Evolutionary conservation across 345 rosid species (phyloP).

Genomic region (Viola odorata): DNA sequence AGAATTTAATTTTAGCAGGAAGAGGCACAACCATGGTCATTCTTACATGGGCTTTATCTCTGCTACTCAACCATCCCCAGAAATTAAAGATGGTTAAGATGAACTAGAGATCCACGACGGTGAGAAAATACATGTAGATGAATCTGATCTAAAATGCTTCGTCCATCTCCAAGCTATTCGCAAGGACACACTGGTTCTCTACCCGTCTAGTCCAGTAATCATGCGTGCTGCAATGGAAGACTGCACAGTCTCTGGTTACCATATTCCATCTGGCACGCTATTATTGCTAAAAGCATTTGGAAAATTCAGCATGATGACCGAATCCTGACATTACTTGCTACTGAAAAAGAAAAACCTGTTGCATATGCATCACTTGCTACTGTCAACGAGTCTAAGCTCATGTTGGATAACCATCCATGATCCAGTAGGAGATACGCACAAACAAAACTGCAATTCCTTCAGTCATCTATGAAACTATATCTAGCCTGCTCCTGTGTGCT

Average conservation of each 20-base stretch:
- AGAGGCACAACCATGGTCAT: slow-evolving; percentile 39
- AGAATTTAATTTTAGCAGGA: slow-evolving; percentile 52
- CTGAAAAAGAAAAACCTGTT: no score
- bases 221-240: neutral
- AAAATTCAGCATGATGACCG: neutral
- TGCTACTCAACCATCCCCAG: slow-evolving; percentile 44
- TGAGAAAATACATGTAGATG: slow-evolving; percentile 37
- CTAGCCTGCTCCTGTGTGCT: slow-evolving; percentile 51
- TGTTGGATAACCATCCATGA: slow-evolving; percentile 8
- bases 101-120: slow-evolving; percentile 51
- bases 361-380: no score
- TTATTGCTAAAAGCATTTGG: neutral
- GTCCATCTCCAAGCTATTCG: slow-evolving; percentile 50
- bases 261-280: neutral
- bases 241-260: neutral
- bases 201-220: slow-evolving; percentile 45
- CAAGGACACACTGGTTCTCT: slow-evolving; percentile 55
- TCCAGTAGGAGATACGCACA: neutral
- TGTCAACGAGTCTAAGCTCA: no score
- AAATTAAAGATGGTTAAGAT: slow-evolving; percentile 36
- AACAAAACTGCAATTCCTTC: slow-evolving; percentile 13
- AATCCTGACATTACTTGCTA: neutral
- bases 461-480: slow-evolving; percentile 55
- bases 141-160: slow-evolving; percentile 42
- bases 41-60: slow-evolving; percentile 55